These are phyloP conservation scores for Nannizziopsis barbatae DNA, from an alignment of 2,329 filamentous ascomycete species.

Conservation along the genomic window DNA sequence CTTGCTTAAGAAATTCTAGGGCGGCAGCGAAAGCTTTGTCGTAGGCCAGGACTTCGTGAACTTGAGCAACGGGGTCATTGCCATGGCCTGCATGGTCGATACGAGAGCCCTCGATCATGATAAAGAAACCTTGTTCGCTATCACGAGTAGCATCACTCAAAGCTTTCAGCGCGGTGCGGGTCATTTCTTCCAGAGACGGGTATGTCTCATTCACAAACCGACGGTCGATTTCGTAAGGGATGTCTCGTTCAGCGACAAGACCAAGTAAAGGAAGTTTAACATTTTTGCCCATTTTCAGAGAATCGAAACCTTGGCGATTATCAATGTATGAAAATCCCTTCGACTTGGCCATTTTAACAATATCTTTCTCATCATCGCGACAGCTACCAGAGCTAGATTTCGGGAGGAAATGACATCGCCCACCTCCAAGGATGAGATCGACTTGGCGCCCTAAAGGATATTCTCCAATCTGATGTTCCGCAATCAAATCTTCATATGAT, in stretches of 20 bases:
- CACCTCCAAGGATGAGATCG: constrained; percentile 86
- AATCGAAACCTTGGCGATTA: constrained; percentile 63
- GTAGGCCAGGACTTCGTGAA: constrained; percentile 89
- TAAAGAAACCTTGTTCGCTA: constrained; percentile 86
- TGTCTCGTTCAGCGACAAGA: constrained; percentile 68
- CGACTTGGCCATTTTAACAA: constrained; percentile 60
- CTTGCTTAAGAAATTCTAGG: constrained; percentile 69
- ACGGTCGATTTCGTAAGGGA: constrained; percentile 90
- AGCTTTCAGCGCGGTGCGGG: constrained; percentile 64
- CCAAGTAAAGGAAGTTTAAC: constrained; percentile 73
- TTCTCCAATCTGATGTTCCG: constrained; percentile 80
- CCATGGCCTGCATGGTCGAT: constrained; percentile 90
- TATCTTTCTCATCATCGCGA: constrained; percentile 63
- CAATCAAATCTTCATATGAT: constrained; percentile 77
- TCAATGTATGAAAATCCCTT: constrained; percentile 73
- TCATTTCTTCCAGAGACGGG: constrained; percentile 86
- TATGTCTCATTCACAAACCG: constrained; percentile 66
- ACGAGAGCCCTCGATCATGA: constrained; percentile 95
- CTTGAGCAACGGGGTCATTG: constrained; percentile 74
- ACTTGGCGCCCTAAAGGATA: constrained; percentile 77
- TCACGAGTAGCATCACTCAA: constrained; percentile 70
- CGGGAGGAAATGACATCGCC: constrained; percentile 82
- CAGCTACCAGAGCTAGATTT: constrained; percentile 75
- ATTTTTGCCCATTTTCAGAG: constrained; percentile 53
- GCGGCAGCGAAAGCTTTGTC: constrained; percentile 76